Percentiles rank a stretch among this genome's conserved stretches.
Conservation (phyloP, 2,329 filamentous ascomycete genomes). For the Aaosphaeria arxii region DNA sequence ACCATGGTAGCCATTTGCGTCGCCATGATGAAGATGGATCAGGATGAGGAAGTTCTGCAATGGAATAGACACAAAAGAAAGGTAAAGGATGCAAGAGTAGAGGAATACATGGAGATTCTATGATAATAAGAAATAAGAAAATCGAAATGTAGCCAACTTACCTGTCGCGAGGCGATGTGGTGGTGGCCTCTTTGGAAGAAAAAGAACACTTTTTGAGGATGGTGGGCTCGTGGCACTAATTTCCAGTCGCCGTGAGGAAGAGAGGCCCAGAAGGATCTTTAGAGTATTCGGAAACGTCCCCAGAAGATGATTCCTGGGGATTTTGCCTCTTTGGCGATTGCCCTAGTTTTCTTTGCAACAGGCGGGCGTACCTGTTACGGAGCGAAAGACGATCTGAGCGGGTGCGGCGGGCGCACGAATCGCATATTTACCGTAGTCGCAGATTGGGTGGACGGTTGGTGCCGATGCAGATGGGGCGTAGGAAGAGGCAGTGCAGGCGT, state of each 20-base stretch:
- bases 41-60: neutral
- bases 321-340: neutral
- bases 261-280: too few relatives aligned
- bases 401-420: conserved; percentile 2
- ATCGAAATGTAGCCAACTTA: neutral
- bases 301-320: neutral
- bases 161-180: neutral
- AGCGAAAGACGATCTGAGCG: conserved; percentile 7
- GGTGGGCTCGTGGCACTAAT: neutral
- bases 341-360: conserved; percentile 1
- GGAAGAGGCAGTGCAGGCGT: too few relatives aligned
- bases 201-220: neutral
- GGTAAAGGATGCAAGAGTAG: neutral
- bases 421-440: conserved; percentile 12
- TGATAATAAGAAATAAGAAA: neutral
- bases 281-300: too few relatives aligned
- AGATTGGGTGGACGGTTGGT: too few relatives aligned
- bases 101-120: neutral
- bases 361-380: conserved; percentile 13
- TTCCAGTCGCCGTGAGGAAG: too few relatives aligned
- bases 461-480: too few relatives aligned
- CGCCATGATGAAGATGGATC: neutral
- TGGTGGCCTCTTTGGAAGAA: conserved; percentile 5
- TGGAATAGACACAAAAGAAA: neutral
- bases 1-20: neutral